Percentiles rank a stretch among this genome's conserved stretches.
Conservation (phyloP, 257 asterid genomes). For the Solanum megistacrolobum region DNA sequence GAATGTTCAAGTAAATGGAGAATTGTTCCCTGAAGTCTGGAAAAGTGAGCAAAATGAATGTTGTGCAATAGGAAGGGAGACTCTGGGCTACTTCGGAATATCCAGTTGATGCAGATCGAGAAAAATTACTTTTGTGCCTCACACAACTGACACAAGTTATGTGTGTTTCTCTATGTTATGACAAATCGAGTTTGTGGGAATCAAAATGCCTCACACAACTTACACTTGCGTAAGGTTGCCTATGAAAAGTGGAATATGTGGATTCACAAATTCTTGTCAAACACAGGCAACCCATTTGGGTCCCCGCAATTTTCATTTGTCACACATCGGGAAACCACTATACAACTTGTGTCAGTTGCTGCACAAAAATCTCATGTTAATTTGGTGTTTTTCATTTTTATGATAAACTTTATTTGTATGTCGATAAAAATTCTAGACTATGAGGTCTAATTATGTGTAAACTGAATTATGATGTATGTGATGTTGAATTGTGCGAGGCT, state of each 20-base stretch:
- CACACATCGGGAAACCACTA: not conserved
- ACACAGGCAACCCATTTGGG: not conserved
- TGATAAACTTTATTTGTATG: not conserved
- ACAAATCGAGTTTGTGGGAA: not conserved
- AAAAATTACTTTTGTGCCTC: not conserved
- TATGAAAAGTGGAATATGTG: not conserved
- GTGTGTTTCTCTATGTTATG: not conserved
- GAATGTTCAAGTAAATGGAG: not conserved
- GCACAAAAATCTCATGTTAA: not conserved
- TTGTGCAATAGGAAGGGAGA: not conserved
- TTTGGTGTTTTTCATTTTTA: not conserved
- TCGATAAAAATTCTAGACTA: not conserved
- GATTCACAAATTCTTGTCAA: not conserved
- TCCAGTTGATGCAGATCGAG: not conserved
- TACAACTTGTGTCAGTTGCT: not conserved
- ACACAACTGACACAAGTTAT: not conserved
- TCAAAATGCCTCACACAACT: not conserved
- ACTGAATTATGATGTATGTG: not conserved
- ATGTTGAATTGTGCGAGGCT: not conserved
- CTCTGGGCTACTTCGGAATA: not conserved
- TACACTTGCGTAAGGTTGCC: not conserved
- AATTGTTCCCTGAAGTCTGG: not conserved
- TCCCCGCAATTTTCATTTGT: not conserved
- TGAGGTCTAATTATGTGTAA: not conserved
- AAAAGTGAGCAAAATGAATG: not conserved